Evolutionary conservation across 352 stramenopile species (phyloP), one percentile per base, ranked within the genome.

Genomic region (Saprolegnia parasitica): DNA sequence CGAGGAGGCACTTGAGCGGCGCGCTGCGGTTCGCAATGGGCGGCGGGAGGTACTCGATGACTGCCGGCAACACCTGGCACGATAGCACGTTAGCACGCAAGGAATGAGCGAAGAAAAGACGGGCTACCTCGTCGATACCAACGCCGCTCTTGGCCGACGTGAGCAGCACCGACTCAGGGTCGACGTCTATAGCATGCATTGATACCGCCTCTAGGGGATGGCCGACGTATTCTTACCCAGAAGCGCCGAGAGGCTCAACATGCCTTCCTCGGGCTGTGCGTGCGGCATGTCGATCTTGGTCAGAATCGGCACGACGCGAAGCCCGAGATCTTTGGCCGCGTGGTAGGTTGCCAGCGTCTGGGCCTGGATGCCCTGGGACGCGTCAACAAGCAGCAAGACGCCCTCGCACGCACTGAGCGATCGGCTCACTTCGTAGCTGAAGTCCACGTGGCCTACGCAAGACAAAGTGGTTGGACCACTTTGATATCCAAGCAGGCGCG

Each of bases 241-340:
- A 35, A 93, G 71, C 32, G 79, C 84, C 42, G 83, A 93, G 4
- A 95, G 65, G 66, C 82, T 91, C 64, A 95, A 70, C 61, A 93
- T 93, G 24, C 77, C 78, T 67, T 95, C 86, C 39, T 95, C 96
- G 3, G 96, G 91, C 74, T 99, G 91, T 5, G 96, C 96, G 42
- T 98, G 93, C 0, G 95, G 90, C 73, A 99, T 89, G 83, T 99
- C 97, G 73, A 99, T 96, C 77, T 99, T 99, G 11, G 97, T 99
- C 61, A 99, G 77, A 26, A 98, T 93, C 0, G 97, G 91, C 20
- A 99, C 87, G 42, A 99, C 85, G 56, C 97, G 90, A 15, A 99
- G 81, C 66, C 98, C 83, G 72, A 98, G 96, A 72, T 99, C 96
- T 35, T 99, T 92, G 5, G 98, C 88, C 73, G 89, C 74, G 74